Evolutionary conservation across 2,329 filamentous ascomycete species (phyloP).

Genomic region (Aureobasidium musti): DNA sequence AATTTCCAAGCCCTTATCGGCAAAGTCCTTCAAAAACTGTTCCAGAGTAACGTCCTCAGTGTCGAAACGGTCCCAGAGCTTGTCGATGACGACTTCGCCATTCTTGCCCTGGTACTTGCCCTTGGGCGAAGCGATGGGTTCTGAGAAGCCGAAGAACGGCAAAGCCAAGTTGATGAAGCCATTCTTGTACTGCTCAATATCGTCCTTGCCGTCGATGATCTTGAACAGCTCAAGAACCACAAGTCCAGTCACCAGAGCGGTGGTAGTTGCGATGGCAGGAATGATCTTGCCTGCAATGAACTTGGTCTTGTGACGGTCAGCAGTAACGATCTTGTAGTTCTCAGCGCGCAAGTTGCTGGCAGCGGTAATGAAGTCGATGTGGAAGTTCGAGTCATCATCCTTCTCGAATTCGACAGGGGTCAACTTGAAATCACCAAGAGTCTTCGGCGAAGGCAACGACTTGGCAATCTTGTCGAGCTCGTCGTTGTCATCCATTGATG

Average conservation of each 20-base stretch:
- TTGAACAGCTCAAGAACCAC: constrained; percentile 95
- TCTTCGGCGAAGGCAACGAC: constrained; percentile 74
- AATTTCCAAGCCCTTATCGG: constrained; percentile 75
- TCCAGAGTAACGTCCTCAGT: constrained; percentile 79
- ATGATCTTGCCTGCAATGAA: constrained; percentile 99
- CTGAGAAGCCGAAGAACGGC: constrained; percentile 97
- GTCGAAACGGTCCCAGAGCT: constrained; percentile 98
- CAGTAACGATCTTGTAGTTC: constrained; percentile 94
- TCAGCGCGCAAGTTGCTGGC: constrained; percentile 94
- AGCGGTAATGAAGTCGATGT: constrained; percentile 98
- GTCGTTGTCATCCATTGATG: constrained; percentile 65
- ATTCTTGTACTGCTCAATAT: constrained; percentile 99
- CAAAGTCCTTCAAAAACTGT: constrained; percentile 81
- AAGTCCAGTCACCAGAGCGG: constrained; percentile 89
- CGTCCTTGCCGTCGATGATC: constrained; percentile 91
- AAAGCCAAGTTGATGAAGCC: constrained; percentile 95
- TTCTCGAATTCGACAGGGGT: constrained; percentile 96
- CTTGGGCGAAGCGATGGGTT: constrained; percentile 92
- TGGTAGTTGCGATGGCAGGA: constrained; percentile 95
- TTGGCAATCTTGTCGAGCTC: constrained; percentile 72
- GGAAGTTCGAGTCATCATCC: constrained; percentile 95
- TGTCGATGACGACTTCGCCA: constrained; percentile 82
- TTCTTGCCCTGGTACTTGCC: constrained; percentile 80
- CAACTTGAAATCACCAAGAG: constrained; percentile 83
- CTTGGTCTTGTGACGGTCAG: constrained; percentile 97